Base-by-base conservation (phyloP, 805 yeast genomes). In the Yarrowia sp. region DNA sequence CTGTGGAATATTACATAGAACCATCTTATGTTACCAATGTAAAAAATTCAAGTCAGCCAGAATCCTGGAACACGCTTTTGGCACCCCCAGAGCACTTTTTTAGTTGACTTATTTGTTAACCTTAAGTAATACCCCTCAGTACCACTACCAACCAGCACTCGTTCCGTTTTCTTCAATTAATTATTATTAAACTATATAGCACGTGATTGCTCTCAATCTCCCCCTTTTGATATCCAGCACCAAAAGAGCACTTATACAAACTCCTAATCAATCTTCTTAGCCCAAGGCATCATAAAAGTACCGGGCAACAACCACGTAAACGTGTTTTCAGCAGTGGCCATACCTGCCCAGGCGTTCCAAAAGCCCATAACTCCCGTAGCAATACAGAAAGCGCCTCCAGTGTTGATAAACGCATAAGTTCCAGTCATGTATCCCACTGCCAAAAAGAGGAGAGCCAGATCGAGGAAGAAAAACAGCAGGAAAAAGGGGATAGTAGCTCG, bases 401-500 rank as follows among this genome's bases (percentile, higher is more conserved):
- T 88, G 71, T 76, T 78, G 8, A 76, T 73, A 39, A 78, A 73
- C 36, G 75, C 75, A 17, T 76, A 13, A 11, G 9, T 58, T 17
- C 80, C 80, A 2, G 82, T 69, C 64, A 86, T 80, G 64, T 83
- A 81, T 33, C 85, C 86, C 60, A 80, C 77, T 0, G 84, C 76
- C 51, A 87, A 75, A 38, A 87, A 74, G 55, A 86, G 28, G 2
- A 58, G 51, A 11, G 64, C 64, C 42, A 58, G 51, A 35, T 58
- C 64, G 58, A 87, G 77, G 66, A 79, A 71, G 74, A 84, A 78
- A 71, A 86, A 85, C 70, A 87, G 77, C 4, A 78, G 66, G 70
- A 85, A 84, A 77, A 86, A 85, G 65, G 86, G 84, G 17, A 86
- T 80, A 1, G 91, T 87, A 3, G 91, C 84, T 69, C 86, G 82